phyloP scores from a whole-genome alignment of 129 eudicot species.

The Rutidosis leptorrhynchoides region DNA sequence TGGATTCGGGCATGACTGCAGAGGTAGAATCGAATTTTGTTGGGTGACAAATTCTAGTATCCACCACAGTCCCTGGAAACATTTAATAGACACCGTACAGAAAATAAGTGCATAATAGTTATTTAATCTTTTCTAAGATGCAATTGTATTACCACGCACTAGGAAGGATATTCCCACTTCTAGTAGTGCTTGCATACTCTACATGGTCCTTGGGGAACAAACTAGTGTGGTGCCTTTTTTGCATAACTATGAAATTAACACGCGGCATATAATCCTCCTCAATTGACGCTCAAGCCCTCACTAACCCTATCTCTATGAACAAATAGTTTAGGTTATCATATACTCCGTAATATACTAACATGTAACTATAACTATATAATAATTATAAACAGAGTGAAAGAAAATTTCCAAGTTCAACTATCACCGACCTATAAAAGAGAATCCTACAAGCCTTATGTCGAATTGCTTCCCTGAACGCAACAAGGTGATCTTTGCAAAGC shows the following conservation, averaged over 20 bases:
- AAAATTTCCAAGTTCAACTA: no score
- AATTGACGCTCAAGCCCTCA: conserved; percentile 71
- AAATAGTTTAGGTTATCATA: neutral
- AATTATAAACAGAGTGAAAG: no score
- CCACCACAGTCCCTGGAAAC: conserved; percentile 68
- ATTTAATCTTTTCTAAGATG: neutral
- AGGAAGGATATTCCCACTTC: conserved; percentile 77
- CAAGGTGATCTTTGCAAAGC: no score
- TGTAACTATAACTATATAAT: no score
- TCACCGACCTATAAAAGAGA: no score
- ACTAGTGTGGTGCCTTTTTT: conserved; percentile 83
- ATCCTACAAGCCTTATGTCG: no score
- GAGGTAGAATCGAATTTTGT: conserved; percentile 67
- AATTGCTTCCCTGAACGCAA: no score
- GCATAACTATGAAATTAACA: conserved; percentile 67
- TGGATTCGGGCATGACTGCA: conserved; percentile 82
- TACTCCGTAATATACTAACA: no score
- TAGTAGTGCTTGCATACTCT: conserved; percentile 43
- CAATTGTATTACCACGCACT: conserved; percentile 32
- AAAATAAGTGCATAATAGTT: neutral
- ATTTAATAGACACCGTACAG: neutral
- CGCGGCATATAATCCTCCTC: conserved; percentile 48
- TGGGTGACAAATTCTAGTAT: conserved; percentile 60
- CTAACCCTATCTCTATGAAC: conserved; percentile 79
- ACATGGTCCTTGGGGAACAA: conserved; percentile 48